These are phyloP conservation scores for Coelastrella sp. DNA, from an alignment of 139 green algal species.

Conservation along the genomic window DNA sequence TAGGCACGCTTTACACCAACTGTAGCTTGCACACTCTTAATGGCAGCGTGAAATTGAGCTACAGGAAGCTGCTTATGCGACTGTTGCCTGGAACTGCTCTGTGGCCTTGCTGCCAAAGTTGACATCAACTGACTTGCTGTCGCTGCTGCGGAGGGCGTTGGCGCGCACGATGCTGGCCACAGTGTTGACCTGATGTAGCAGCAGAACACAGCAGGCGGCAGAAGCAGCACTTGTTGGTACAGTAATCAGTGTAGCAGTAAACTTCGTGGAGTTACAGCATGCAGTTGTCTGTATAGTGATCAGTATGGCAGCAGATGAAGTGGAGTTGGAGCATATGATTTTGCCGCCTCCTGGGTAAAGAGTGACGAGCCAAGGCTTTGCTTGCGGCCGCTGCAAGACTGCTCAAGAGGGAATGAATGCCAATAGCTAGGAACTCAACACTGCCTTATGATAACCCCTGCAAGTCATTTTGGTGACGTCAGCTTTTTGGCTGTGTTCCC, in stretches of 20 bases:
- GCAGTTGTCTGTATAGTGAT: too few species aligned
- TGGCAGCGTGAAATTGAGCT: neutral
- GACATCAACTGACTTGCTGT: conserved; percentile 73
- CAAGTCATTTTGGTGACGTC: too few species aligned
- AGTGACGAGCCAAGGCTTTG: neutral
- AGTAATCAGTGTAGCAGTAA: neutral
- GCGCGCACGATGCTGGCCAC: conserved; percentile 89
- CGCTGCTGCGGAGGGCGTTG: conserved; percentile 90
- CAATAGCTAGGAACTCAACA: too few species aligned
- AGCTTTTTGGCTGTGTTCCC: too few species aligned
- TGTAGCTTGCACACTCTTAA: neutral
- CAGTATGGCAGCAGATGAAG: too few species aligned
- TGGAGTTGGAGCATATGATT: too few species aligned
- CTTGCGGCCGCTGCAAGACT: neutral
- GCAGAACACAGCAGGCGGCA: neutral
- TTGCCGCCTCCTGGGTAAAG: too few species aligned
- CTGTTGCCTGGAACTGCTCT: conserved; percentile 58
- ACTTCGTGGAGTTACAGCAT: too few species aligned
- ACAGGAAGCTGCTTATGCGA: neutral
- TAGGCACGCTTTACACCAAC: neutral
- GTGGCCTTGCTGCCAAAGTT: conserved; percentile 78
- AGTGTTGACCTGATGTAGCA: conserved; percentile 85
- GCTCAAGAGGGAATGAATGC: too few species aligned
- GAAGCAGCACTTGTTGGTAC: neutral
- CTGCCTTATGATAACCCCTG: too few species aligned